Conservation (phyloP, 1,284 basidiomycete species). For the Athelia psychrophila region DNA sequence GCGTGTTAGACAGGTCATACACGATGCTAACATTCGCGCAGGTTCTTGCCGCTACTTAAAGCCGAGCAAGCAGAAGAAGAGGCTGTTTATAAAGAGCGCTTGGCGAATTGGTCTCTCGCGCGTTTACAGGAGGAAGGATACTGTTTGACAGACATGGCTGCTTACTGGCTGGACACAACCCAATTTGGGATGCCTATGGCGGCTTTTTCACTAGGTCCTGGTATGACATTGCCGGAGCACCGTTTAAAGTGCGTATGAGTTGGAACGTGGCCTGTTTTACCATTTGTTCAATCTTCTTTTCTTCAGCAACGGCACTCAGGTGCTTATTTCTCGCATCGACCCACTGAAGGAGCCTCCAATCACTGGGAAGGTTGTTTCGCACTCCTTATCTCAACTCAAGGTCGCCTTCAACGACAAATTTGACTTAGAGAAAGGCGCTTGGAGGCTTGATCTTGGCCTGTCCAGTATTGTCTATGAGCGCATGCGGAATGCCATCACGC, state of each 20-base stretch:
- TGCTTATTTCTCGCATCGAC: conserved; percentile 61
- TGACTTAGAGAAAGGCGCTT: conserved; percentile 35
- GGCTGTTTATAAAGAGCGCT: conserved; percentile 52
- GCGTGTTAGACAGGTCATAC: too few relatives aligned
- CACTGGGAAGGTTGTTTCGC: conserved; percentile 54
- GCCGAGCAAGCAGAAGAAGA: conserved; percentile 68
- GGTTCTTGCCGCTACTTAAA: conserved; percentile 61
- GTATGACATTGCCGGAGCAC: conserved; percentile 54
- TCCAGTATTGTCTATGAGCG: conserved; percentile 68
- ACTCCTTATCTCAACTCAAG: conserved; percentile 46
- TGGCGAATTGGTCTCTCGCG: conserved; percentile 62
- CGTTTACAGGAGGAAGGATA: conserved; percentile 67
- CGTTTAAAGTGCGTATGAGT: conserved; percentile 61
- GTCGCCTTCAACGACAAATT: conserved; percentile 57
- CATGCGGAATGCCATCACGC: conserved; percentile 66
- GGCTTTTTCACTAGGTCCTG: conserved; percentile 55
- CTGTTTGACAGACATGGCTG: conserved; percentile 59
- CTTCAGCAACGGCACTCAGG: conserved; percentile 58
- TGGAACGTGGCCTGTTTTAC: conserved; percentile 3
- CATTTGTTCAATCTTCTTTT: conserved; percentile 1
- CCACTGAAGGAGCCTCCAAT: conserved; percentile 52
- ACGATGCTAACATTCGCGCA: too few relatives aligned
- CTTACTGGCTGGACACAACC: conserved; percentile 61
- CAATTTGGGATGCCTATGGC: conserved; percentile 62
- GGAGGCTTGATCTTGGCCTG: conserved; percentile 75